Evolutionary conservation across 306 rosid genomes (phyloP).

Genomic region (Betula pendula): DNA sequence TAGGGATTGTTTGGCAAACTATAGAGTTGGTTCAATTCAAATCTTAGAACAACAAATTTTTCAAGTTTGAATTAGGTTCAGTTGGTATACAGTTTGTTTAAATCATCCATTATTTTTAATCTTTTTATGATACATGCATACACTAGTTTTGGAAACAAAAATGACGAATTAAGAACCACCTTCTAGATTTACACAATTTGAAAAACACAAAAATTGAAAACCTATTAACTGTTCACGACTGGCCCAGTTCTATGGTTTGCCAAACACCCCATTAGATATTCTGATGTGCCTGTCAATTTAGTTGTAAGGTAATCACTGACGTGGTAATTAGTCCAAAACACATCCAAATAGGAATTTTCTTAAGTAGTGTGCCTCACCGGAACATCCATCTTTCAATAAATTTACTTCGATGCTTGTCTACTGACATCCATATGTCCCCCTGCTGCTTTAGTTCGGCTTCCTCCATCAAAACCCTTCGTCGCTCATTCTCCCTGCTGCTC

Average conservation of each 20-base stretch:
- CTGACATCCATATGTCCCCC: constrained; percentile 49
- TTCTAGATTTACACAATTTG: no score
- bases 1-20: no score
- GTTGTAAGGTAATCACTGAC: not conserved
- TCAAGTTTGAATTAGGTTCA: no score
- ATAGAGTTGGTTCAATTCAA: no score
- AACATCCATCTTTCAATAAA: constrained; percentile 56
- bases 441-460: constrained; percentile 71
- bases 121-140: no score
- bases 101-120: no score
- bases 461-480: constrained; percentile 69
- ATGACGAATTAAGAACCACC: no score
- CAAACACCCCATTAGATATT: not conserved
- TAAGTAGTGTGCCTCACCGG: constrained; percentile 41
- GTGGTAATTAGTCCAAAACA: not conserved
- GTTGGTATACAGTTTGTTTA: no score
- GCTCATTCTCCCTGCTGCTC: constrained; percentile 63
- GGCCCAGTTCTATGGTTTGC: not conserved
- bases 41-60: no score
- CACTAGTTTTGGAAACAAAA: no score
- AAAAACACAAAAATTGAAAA: no score
- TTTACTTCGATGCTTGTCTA: constrained; percentile 39
- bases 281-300: constrained; percentile 1
- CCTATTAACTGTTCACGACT: not conserved
- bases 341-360: not conserved